A percentile compares a stretch with the other conserved stretches of the same genome.
These are phyloP conservation scores for Agapanthus africanus DNA, from an alignment of 106 monocot species.

Conservation along the genomic window DNA sequence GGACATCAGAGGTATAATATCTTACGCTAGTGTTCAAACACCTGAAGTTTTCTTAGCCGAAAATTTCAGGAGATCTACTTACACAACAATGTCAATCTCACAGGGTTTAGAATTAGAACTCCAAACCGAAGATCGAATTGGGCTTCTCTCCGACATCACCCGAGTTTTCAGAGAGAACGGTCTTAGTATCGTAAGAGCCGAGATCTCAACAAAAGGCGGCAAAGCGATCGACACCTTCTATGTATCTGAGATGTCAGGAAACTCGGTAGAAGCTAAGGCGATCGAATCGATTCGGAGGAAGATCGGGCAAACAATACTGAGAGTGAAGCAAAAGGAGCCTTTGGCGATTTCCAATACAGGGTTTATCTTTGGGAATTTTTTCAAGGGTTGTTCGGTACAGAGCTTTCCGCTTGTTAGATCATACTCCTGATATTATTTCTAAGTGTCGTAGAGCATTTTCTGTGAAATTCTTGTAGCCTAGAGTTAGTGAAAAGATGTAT, in stretches of 20 bases:
- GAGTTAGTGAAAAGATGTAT: too few species aligned
- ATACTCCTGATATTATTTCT: too few species aligned
- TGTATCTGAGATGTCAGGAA: constrained; percentile 22
- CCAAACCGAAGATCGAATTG: constrained; percentile 6
- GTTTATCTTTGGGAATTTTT: constrained; percentile 1
- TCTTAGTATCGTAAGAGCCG: constrained; percentile 22
- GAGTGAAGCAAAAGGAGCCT: background rate
- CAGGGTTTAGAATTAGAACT: constrained; percentile 29
- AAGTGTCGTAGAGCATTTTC: too few species aligned
- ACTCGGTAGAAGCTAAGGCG: constrained; percentile 3
- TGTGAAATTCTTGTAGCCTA: too few species aligned
- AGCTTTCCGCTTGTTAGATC: constrained; percentile 7
- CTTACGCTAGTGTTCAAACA: too few species aligned
- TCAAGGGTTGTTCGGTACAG: constrained; percentile 6
- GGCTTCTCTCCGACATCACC: constrained; percentile 32
- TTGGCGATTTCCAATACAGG: background rate
- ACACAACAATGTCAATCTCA: too few species aligned
- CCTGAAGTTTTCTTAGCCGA: too few species aligned
- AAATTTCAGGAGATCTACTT: too few species aligned
- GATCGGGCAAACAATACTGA: constrained; percentile 9
- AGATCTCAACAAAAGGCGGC: constrained; percentile 21
- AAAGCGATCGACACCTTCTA: constrained; percentile 19
- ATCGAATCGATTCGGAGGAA: constrained; percentile 13
- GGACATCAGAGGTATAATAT: constrained; percentile 21
- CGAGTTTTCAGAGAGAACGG: constrained; percentile 32